Conservation (phyloP, 2,329 filamentous ascomycete genomes). For the Knufia petricola region DNA sequence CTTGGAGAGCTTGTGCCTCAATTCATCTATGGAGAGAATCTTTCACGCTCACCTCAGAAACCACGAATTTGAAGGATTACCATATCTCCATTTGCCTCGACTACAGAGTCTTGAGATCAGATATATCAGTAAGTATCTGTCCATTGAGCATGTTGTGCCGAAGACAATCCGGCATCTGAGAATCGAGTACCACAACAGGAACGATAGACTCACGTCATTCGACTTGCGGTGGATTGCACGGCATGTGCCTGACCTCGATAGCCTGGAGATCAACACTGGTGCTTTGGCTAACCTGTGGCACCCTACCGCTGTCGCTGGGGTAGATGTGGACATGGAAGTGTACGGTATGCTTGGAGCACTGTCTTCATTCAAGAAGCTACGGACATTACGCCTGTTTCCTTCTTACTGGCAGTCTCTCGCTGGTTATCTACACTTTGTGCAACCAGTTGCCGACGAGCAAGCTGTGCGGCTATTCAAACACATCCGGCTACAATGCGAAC, state of each 20-base stretch:
- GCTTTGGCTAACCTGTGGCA: slow-evolving; percentile 22
- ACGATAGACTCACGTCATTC: slow-evolving; percentile 14
- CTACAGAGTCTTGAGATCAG: slow-evolving; percentile 20
- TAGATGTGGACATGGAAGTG: slow-evolving; percentile 22
- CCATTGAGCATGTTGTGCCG: slow-evolving; percentile 15
- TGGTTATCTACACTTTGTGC: neutral
- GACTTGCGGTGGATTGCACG: slow-evolving; percentile 16
- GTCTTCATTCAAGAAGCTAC: slow-evolving; percentile 18
- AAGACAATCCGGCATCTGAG: slow-evolving; percentile 13
- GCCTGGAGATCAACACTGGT: slow-evolving; percentile 21
- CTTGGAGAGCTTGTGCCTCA: slow-evolving; percentile 7
- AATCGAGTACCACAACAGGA: slow-evolving; percentile 10
- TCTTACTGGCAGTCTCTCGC: slow-evolving; percentile 15
- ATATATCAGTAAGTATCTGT: slow-evolving; percentile 20
- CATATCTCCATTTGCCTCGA: slow-evolving; percentile 9
- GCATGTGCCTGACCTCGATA: slow-evolving; percentile 16
- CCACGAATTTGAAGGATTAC: slow-evolving; percentile 8
- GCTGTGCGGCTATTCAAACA: slow-evolving; percentile 22
- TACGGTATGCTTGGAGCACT: slow-evolving; percentile 20
- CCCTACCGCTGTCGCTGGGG: slow-evolving; percentile 20
- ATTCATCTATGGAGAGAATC: slow-evolving; percentile 2
- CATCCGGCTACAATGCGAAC: slow-evolving; percentile 14
- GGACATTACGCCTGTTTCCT: slow-evolving; percentile 20
- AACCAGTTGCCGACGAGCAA: slow-evolving; percentile 17
- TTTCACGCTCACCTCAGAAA: slow-evolving; percentile 7